A percentile compares a stretch with the other conserved stretches of the same genome.
Evolutionary conservation across 129 eudicot genomes (phyloP).

Genomic region (Saposhnikovia divaricata): DNA sequence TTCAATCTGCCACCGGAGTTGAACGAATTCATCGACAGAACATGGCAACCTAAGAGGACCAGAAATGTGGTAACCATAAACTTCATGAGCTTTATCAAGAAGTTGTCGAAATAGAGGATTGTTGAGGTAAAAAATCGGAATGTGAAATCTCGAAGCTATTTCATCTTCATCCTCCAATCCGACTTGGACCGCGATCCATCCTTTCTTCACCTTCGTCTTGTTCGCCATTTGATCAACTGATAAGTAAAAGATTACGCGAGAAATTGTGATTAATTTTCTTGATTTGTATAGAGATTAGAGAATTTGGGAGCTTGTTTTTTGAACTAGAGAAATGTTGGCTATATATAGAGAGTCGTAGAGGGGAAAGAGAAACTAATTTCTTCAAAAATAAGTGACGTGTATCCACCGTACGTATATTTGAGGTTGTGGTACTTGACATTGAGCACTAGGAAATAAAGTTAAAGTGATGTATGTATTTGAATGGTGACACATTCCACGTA

Average conservation of each 20-base stretch:
- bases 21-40: conserved; percentile 18
- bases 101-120: conserved; percentile 14
- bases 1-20: conserved; percentile 20
- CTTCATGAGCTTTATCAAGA: conserved; percentile 9
- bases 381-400: not conserved
- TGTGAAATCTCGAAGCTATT: not conserved
- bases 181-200: conserved; percentile 16
- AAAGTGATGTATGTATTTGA: not conserved
- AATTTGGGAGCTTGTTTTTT: not conserved
- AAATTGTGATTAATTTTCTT: not conserved
- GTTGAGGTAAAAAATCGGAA: conserved; percentile 12
- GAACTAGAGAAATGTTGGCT: not conserved
- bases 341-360: not conserved
- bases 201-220: conserved; percentile 19
- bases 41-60: conserved; percentile 19
- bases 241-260: not conserved
- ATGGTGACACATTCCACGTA: conserved; percentile 1
- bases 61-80: conserved; percentile 2
- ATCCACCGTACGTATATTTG: not conserved
- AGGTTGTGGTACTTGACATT: not conserved
- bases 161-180: conserved; percentile 15
- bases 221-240: not conserved
- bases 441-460: not conserved
- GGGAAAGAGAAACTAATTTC: not conserved
- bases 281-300: not conserved